These are phyloP conservation scores for Cordyceps cicadae DNA, from an alignment of 2,329 filamentous ascomycete genomes.

Conservation along the genomic window DNA sequence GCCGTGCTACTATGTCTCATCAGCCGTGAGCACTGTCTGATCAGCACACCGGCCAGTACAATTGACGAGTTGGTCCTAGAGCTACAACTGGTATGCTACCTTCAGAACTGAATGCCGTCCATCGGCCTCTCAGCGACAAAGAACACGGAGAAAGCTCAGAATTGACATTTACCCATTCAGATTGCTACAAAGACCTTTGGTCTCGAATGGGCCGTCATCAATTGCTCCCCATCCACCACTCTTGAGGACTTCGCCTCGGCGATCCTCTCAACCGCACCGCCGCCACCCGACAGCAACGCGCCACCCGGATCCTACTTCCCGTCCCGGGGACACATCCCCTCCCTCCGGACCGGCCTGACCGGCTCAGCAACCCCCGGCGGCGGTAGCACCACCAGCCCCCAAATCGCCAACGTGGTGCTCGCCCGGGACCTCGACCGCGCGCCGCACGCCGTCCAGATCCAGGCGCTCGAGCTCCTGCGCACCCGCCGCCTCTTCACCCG, in stretches of 20 bases:
- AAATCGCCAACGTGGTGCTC: slow-evolving; percentile 75
- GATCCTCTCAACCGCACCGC: slow-evolving; percentile 43
- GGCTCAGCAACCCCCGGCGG: slow-evolving; percentile 9
- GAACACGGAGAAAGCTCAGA: not conserved
- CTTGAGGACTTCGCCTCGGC: slow-evolving; percentile 72
- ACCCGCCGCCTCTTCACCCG: slow-evolving; percentile 70
- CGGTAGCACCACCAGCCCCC: slow-evolving; percentile 15
- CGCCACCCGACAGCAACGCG: not conserved
- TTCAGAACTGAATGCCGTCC: not conserved
- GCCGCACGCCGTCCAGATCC: slow-evolving; percentile 70
- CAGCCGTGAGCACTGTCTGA: slow-evolving; percentile 77
- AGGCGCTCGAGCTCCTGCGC: slow-evolving; percentile 69
- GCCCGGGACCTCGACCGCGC: slow-evolving; percentile 71
- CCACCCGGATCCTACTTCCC: slow-evolving; percentile 23
- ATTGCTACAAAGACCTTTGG: slow-evolving; percentile 64
- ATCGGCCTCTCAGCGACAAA: not conserved
- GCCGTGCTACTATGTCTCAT: slow-evolving; percentile 75
- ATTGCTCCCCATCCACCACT: slow-evolving; percentile 65
- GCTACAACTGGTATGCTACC: slow-evolving; percentile 52
- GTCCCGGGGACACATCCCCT: slow-evolving; percentile 8
- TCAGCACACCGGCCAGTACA: slow-evolving; percentile 58
- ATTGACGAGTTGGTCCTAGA: slow-evolving; percentile 66
- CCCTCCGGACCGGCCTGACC: not conserved
- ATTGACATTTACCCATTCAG: slow-evolving; percentile 27
- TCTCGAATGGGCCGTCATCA: slow-evolving; percentile 59